Evolutionary conservation across 2,329 filamentous ascomycete genomes (phyloP).

Genomic region (Hortaea sp.): DNA sequence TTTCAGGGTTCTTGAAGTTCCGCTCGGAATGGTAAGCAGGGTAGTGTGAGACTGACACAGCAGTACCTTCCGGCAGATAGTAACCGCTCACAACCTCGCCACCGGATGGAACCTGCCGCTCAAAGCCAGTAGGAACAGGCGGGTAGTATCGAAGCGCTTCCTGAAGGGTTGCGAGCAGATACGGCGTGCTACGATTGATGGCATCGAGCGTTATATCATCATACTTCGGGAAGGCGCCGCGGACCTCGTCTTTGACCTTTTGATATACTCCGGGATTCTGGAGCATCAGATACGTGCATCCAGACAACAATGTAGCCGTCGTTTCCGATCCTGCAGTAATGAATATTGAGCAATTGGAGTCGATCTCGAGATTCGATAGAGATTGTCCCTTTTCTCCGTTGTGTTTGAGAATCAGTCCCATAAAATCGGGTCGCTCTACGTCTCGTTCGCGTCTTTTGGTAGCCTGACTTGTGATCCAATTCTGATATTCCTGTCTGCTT

Average conservation of each 20-base stretch:
- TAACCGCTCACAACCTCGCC: constrained; percentile 16
- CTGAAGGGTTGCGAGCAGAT: constrained; percentile 29
- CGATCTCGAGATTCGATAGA: constrained; percentile 22
- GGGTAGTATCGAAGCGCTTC: constrained; percentile 29
- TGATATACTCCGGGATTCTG: constrained; percentile 47
- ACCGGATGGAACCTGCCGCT: constrained; percentile 12
- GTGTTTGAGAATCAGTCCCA: constrained; percentile 37
- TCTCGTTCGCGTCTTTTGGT: constrained; percentile 19
- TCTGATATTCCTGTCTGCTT: constrained; percentile 14
- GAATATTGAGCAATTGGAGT: constrained; percentile 46
- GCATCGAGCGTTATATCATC: constrained; percentile 26
- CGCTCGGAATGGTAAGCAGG: constrained; percentile 12
- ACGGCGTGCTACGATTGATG: constrained; percentile 24
- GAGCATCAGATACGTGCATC: constrained; percentile 63
- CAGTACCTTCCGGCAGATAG: constrained; percentile 20
- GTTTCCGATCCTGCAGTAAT: constrained; percentile 51
- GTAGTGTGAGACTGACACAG: constrained; percentile 16
- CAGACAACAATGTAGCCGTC: constrained; percentile 35
- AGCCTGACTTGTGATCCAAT: constrained; percentile 16
- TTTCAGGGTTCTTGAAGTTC: constrained; percentile 17
- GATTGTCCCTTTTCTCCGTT: constrained; percentile 23
- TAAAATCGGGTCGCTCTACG: constrained; percentile 32
- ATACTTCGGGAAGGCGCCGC: constrained; percentile 20
- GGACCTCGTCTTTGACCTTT: constrained; percentile 49
- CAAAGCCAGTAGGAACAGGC: constrained; percentile 21